Evolutionary conservation across 441 rosid species (phyloP), one percentile per base, ranked within the genome.

Genomic region (Flueggea neowawraea): DNA sequence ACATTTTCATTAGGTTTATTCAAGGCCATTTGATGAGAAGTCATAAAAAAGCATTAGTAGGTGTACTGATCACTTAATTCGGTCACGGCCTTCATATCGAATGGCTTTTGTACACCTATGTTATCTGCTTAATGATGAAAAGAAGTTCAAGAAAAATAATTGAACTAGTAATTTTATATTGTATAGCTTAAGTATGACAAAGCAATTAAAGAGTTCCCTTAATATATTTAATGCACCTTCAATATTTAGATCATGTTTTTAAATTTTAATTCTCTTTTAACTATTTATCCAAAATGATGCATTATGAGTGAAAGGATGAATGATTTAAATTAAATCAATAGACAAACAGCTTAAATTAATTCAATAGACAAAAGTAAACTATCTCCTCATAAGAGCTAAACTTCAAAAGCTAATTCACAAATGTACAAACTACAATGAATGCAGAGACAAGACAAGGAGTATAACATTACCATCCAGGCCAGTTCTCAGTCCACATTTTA

Each of bases 401-500:
- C 48, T 5, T 16, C 17, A 49, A 22, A 44, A 49, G 69, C 62
- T 12, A 57, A 51, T 13, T 10, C 48, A 63, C 22, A 53, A 52
- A 55, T 36, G 32, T 33, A 58, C 3, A 61, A 17, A 12, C 17
- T 22, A 22, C 28, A 22, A 22, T 22, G 28, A 53, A 28, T 50
- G 50, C 12, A 51, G 32, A 43, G 65, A 63, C 33, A 7, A 65
- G 31, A 48, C 11, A 28, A 53, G 15, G 63, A 76, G 41, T 31
- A 60, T 17, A 73, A 31, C 4, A 52, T 73, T 87, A 94, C 99
- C 99, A 95, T 88, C 99, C 97, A 76, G 99, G 97, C 99, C 99
- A 95, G 69, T 95, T 91, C 84, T 95, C 97, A 51, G 99, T 95
- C 97, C 99, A 95, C 31, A 95, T 82, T 70, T 91, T 95, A n/a